These are phyloP conservation scores for Talaromyces verruculosus DNA, from an alignment of 2,329 filamentous ascomycete species.

Conservation along the genomic window DNA sequence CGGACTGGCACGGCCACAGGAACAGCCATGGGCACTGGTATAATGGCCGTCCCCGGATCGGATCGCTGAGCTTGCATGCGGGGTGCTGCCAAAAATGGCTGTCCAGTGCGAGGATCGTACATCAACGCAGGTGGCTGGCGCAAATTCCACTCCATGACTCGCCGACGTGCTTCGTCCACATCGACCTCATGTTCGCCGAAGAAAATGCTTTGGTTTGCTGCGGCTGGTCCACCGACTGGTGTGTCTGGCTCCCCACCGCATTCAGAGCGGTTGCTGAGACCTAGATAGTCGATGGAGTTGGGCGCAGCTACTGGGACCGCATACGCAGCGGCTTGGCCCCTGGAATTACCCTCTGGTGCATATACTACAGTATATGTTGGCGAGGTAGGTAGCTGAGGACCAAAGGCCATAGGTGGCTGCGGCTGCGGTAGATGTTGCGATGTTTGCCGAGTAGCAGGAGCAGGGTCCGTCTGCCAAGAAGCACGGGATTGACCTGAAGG, in stretches of 20 bases:
- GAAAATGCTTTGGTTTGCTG: slow-evolving; percentile 23
- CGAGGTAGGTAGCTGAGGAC: slow-evolving; percentile 2
- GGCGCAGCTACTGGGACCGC: neutral
- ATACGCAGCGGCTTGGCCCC: neutral
- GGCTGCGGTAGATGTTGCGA: slow-evolving; percentile 24
- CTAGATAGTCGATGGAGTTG: neutral
- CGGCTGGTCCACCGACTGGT: neutral
- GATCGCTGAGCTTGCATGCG: slow-evolving; percentile 21
- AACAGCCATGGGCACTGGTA: neutral
- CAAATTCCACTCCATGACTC: slow-evolving; percentile 28
- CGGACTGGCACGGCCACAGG: slow-evolving; percentile 23
- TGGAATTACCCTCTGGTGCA: neutral
- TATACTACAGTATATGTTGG: slow-evolving; percentile 9
- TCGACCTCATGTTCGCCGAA: slow-evolving; percentile 35
- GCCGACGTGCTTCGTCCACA: slow-evolving; percentile 31
- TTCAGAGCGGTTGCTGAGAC: slow-evolving; percentile 23
- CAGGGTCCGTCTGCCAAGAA: slow-evolving; percentile 41
- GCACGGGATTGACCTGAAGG: slow-evolving; percentile 36
- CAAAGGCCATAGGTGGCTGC: slow-evolving; percentile 17
- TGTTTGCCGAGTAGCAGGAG: slow-evolving; percentile 28
- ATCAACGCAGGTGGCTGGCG: slow-evolving; percentile 16
- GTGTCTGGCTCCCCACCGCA: slow-evolving; percentile 22
- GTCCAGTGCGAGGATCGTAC: slow-evolving; percentile 12
- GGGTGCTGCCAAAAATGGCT: slow-evolving; percentile 5
- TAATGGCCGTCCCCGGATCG: neutral